phyloP scores from a whole-genome alignment of 176 grass and related monocot genomes.

The Panicum miliaceum region DNA sequence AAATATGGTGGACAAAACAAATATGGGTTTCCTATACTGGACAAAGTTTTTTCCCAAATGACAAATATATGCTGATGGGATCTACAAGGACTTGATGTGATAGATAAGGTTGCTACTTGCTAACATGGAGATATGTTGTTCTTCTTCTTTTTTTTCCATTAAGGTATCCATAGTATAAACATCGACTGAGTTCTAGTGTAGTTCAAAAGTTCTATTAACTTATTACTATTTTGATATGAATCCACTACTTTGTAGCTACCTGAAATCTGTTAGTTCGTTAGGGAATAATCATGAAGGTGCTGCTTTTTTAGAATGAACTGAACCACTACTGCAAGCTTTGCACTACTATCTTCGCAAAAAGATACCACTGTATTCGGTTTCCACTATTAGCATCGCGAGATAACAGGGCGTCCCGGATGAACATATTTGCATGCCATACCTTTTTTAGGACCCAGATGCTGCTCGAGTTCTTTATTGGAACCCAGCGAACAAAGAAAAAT shows the following conservation, averaged over 20 bases:
- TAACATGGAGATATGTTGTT: too few species aligned
- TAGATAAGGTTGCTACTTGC: neutral
- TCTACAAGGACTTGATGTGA: neutral
- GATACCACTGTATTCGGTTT: neutral
- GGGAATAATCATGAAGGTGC: neutral
- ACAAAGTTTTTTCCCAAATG: too few species aligned
- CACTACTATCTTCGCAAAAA: neutral
- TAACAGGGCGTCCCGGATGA: neutral
- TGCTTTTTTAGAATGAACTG: neutral
- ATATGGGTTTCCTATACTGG: neutral
- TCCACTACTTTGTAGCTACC: neutral
- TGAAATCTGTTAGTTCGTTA: neutral
- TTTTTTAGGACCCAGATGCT: neutral
- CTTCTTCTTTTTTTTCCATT: too few species aligned
- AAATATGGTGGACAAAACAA: neutral
- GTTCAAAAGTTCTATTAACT: neutral
- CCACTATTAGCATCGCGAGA: neutral
- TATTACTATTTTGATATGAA: neutral
- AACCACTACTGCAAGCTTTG: neutral
- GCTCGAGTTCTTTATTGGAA: neutral
- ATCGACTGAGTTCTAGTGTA: neutral
- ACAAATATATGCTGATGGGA: too few species aligned
- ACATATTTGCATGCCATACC: neutral
- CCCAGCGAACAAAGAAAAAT: neutral
- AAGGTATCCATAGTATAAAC: neutral